These are phyloP conservation scores for Baorangia bicolor DNA, from an alignment of 768 basidiomycete genomes.

Conservation along the genomic window DNA sequence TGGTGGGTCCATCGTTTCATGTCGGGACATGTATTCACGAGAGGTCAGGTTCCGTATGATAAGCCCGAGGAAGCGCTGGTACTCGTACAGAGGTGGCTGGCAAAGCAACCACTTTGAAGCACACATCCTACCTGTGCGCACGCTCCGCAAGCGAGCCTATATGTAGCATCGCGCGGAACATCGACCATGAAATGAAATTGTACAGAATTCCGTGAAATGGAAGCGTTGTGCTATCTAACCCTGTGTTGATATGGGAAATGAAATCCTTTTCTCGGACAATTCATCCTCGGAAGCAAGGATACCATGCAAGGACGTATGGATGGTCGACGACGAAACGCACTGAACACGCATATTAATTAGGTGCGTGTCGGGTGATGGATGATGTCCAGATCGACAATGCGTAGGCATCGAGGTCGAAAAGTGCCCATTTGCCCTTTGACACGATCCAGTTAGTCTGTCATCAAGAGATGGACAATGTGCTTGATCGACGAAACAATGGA, in stretches of 20 bases:
- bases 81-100: slow-evolving; percentile 47
- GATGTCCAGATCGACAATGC: slow-evolving; percentile 6
- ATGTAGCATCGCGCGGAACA: neutral
- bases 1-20: slow-evolving; percentile 39
- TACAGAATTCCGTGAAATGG: neutral
- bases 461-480: neutral
- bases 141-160: neutral
- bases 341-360: neutral
- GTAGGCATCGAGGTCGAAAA: slow-evolving; percentile 4
- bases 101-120: slow-evolving; percentile 16
- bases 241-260: slow-evolving; percentile 1
- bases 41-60: slow-evolving; percentile 51
- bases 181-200: neutral
- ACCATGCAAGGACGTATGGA: neutral
- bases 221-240: neutral
- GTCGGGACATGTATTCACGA: neutral
- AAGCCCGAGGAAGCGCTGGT: slow-evolving; percentile 52
- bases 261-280: neutral
- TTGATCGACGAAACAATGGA: neutral
- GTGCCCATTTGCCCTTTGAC: neutral
- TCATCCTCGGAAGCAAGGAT: neutral
- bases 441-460: neutral
- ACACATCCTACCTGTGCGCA: neutral
- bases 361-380: neutral
- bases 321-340: neutral